These are phyloP conservation scores for Stygiomarasmius scandens DNA, from an alignment of 1,284 basidiomycete species.

Conservation along the genomic window DNA sequence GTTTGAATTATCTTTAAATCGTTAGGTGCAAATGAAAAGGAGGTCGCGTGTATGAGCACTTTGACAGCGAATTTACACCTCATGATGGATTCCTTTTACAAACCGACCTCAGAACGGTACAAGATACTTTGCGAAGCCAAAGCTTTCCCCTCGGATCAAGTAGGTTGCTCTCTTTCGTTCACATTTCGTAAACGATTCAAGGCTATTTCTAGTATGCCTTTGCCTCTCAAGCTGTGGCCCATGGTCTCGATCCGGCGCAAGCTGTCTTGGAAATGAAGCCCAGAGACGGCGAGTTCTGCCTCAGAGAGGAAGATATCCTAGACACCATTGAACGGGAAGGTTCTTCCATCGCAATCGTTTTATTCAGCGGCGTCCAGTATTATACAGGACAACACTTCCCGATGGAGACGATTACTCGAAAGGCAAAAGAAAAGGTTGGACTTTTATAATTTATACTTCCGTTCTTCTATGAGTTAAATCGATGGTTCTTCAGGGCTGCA, in stretches of 20 bases:
- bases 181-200: constrained; percentile 6
- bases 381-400: constrained; percentile 98
- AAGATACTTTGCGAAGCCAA: constrained; percentile 96
- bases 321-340: constrained; percentile 75
- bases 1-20: not conserved
- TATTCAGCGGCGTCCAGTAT: constrained; percentile 93
- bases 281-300: constrained; percentile 81
- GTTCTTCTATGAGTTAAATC: too few species aligned
- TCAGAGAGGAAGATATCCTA: constrained; percentile 91
- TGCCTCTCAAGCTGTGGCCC: constrained; percentile 81
- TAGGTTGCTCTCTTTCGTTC: constrained; percentile 36
- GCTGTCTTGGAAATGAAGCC: constrained; percentile 84
- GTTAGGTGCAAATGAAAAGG: constrained; percentile 80
- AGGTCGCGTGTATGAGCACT: constrained; percentile 94
- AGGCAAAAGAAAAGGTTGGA: constrained; percentile 79
- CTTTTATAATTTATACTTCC: not conserved
- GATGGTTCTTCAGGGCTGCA: constrained; percentile 65
- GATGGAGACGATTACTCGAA: constrained; percentile 80
- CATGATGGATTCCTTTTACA: constrained; percentile 93
- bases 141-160: constrained; percentile 96
- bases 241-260: constrained; percentile 76
- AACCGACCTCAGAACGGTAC: constrained; percentile 80
- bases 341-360: constrained; percentile 79
- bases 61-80: constrained; percentile 95
- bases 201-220: constrained; percentile 81